Conservation (phyloP, 768 basidiomycete species). For the Boletus subparvulus region DNA sequence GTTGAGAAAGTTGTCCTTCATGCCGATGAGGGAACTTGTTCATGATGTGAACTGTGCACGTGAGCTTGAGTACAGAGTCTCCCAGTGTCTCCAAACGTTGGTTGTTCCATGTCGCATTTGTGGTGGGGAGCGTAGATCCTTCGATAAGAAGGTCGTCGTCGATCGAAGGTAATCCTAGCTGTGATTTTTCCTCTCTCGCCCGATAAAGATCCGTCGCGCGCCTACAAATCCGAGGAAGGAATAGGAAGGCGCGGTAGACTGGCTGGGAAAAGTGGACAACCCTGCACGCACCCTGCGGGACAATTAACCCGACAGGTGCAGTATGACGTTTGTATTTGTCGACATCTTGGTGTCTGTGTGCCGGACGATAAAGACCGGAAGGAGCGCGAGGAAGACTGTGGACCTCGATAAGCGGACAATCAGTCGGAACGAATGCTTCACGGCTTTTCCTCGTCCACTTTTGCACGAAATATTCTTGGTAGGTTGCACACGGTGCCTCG, state of each 20-base stretch:
- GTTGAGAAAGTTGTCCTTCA: constrained; percentile 74
- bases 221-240: constrained; percentile 67
- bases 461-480: constrained; percentile 56
- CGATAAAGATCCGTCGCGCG: constrained; percentile 68
- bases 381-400: constrained; percentile 42
- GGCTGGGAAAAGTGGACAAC: constrained; percentile 54
- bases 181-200: constrained; percentile 46
- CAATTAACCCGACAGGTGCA: constrained; percentile 32
- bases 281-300: constrained; percentile 48
- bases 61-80: constrained; percentile 77
- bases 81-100: constrained; percentile 87
- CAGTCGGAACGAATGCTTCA: constrained; percentile 44
- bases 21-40: constrained; percentile 75
- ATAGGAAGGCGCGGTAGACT: constrained; percentile 50
- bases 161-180: constrained; percentile 64
- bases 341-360: constrained; percentile 21
- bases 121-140: constrained; percentile 72
- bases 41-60: constrained; percentile 72
- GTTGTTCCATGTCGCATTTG: constrained; percentile 67
- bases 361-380: constrained; percentile 40
- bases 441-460: constrained; percentile 54
- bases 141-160: constrained; percentile 58
- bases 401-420: constrained; percentile 66
- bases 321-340: constrained; percentile 28
- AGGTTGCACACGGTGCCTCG: constrained; percentile 49